Evolutionary conservation across 345 rosid species (phyloP).

Genomic region (Corchorus olitorius): DNA sequence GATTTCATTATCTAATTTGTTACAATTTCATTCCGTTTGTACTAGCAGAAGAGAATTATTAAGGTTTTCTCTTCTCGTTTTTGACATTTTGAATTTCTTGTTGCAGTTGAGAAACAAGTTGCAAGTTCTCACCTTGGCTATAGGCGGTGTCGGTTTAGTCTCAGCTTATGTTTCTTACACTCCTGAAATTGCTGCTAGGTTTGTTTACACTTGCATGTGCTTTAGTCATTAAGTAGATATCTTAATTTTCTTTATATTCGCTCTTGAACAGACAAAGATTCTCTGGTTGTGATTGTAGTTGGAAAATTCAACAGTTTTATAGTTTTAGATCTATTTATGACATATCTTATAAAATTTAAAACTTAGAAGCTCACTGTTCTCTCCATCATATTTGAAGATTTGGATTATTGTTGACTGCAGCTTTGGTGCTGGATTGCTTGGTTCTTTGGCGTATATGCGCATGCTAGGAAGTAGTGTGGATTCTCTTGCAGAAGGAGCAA

Average conservation of each 20-base stretch:
- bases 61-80: background rate
- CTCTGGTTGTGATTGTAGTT: background rate
- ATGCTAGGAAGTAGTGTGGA: slow-evolving; percentile 91
- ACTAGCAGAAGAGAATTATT: background rate
- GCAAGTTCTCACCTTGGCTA: slow-evolving; percentile 71
- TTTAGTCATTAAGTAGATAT: background rate
- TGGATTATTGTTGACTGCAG: slow-evolving; percentile 38
- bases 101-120: slow-evolving; percentile 73
- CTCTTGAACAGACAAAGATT: background rate
- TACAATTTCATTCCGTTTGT: background rate
- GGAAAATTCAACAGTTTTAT: background rate
- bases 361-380: background rate
- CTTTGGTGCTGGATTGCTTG: slow-evolving; percentile 81
- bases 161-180: slow-evolving; percentile 83
- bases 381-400: background rate
- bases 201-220: slow-evolving; percentile 20
- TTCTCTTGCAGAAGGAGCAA: slow-evolving; percentile 86
- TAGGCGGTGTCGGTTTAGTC: slow-evolving; percentile 86
- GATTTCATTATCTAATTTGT: slow-evolving; percentile 12
- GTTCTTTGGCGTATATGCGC: slow-evolving; percentile 74
- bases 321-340: background rate
- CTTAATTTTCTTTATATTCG: slow-evolving; percentile 2
- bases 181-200: slow-evolving; percentile 91
- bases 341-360: background rate
- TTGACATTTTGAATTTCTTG: slow-evolving; percentile 26